Evolutionary conservation across 305 asterid genomes (phyloP).

Genomic region (Fraxinus sp.): DNA sequence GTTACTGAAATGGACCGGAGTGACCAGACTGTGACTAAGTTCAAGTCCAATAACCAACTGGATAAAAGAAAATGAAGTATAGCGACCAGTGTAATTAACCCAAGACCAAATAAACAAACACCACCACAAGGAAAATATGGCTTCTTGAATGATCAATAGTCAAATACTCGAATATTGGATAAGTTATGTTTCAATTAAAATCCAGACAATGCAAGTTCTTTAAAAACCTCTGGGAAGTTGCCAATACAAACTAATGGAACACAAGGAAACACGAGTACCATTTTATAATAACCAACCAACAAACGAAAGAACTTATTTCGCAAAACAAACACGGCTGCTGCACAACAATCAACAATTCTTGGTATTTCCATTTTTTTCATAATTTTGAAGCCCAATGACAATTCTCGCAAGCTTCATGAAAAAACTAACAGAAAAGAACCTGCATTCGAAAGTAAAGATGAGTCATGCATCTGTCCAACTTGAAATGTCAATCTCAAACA

Average conservation of each 20-base stretch:
- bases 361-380: slow-evolving; percentile 23
- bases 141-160: not conserved
- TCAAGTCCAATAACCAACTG: not conserved
- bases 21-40: not conserved
- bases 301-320: slow-evolving; percentile 23
- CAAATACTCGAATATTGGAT: not conserved
- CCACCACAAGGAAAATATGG: not conserved
- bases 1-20: not conserved
- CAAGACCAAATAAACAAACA: not conserved
- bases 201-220: slow-evolving; percentile 6
- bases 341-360: slow-evolving; percentile 27
- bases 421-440: slow-evolving; percentile 45
- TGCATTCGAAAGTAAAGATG: slow-evolving; percentile 28
- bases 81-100: not conserved
- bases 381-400: slow-evolving; percentile 22
- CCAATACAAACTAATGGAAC: slow-evolving; percentile 4
- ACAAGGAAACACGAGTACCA: not conserved
- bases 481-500: not conserved
- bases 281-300: not conserved
- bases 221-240: slow-evolving; percentile 12
- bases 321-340: slow-evolving; percentile 30
- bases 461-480: slow-evolving; percentile 4
- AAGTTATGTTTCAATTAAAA: not conserved
- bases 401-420: slow-evolving; percentile 39
- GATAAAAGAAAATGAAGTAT: not conserved